Evolutionary conservation across 2,329 filamentous ascomycete genomes (phyloP).

Genomic region (Penicillium sp.): DNA sequence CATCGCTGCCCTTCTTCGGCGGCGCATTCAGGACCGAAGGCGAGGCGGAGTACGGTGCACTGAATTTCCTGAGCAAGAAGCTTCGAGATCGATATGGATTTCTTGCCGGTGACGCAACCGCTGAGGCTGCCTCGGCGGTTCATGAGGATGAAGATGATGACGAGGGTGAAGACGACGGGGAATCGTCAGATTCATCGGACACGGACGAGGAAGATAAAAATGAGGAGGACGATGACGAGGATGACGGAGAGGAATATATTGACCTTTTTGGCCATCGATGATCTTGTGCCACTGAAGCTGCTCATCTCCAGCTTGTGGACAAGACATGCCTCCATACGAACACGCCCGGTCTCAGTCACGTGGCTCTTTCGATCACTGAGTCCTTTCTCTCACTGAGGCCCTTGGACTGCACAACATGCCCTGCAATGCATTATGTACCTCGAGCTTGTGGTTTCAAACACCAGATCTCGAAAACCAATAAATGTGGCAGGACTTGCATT

Average conservation of each 20-base stretch:
- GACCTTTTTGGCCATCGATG: constrained; percentile 57
- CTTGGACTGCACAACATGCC: not conserved
- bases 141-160: constrained; percentile 26
- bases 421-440: not conserved
- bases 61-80: constrained; percentile 57
- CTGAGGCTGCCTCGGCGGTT: constrained; percentile 24
- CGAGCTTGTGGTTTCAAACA: not conserved
- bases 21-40: constrained; percentile 20
- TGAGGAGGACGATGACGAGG: constrained; percentile 56
- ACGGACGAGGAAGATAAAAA: constrained; percentile 51
- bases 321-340: not conserved
- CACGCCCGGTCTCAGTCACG: not conserved
- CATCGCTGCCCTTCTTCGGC: constrained; percentile 33
- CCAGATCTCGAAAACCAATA: not conserved
- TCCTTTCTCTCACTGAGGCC: not conserved
- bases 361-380: not conserved
- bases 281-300: constrained; percentile 9
- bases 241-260: constrained; percentile 53
- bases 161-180: constrained; percentile 25
- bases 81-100: constrained; percentile 43
- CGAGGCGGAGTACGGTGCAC: constrained; percentile 55
- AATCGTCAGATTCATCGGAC: constrained; percentile 31
- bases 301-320: not conserved
- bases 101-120: constrained; percentile 33
- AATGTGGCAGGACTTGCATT: not conserved